Evolutionary conservation across 768 basidiomycete genomes (phyloP).

Genomic region (Inosperma sp.): DNA sequence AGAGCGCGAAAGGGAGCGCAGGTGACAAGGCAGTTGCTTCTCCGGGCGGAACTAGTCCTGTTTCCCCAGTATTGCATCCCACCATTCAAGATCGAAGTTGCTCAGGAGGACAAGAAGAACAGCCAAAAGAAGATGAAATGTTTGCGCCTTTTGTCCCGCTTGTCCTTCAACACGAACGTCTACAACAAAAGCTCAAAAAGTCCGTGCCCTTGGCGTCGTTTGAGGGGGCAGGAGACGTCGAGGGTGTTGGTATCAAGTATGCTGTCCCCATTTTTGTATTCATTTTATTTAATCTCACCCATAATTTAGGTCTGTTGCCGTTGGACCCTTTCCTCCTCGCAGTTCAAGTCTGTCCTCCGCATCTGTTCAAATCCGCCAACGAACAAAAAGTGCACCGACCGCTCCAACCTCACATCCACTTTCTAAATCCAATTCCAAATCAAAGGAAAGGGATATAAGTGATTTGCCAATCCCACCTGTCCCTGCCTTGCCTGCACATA

Average conservation of each 20-base stretch:
- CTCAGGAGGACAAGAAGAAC: not conserved
- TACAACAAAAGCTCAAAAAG: constrained; percentile 14
- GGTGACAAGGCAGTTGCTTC: not conserved
- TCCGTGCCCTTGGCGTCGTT: constrained; percentile 10
- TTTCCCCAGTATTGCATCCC: not conserved
- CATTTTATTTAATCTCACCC: not conserved
- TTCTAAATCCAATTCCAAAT: no score
- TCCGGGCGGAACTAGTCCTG: not conserved
- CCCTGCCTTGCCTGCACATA: not conserved
- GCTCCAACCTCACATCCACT: no score
- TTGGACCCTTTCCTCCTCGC: constrained; percentile 4
- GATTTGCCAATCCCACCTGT: not conserved
- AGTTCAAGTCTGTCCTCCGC: not conserved
- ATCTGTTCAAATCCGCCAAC: not conserved
- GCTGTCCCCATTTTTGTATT: not conserved
- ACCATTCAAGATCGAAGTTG: not conserved
- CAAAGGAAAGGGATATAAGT: not conserved
- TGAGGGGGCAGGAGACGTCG: constrained; percentile 6
- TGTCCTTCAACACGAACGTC: constrained; percentile 24
- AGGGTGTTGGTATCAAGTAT: constrained; percentile 5
- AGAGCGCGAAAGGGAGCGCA: not conserved
- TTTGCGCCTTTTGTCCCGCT: constrained; percentile 23
- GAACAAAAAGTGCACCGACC: constrained; percentile 5
- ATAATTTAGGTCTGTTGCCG: constrained; percentile 3
- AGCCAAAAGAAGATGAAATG: not conserved